Evolutionary conservation across 1,284 basidiomycete genomes (phyloP), one percentile per base, ranked within the genome.

Genomic region (Ganoderma lucidum): DNA sequence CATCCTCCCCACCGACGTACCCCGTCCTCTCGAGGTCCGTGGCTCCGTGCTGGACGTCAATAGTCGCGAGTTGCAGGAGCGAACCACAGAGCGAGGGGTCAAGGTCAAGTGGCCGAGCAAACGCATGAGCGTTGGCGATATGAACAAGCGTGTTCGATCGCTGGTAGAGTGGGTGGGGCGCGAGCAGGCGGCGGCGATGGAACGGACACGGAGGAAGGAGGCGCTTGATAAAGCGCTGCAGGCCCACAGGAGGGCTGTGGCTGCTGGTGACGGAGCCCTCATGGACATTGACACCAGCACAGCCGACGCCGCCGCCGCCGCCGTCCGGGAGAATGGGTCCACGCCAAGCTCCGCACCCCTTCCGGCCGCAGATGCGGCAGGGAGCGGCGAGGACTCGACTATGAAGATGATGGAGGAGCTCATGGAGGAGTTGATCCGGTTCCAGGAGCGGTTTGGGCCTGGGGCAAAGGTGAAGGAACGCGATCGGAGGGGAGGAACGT

Each of bases 31-130:
- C 48, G 89, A 93, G 76, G 90, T 97, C 53, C 88, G 89, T 67
- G 84, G 82, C 61, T 80, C 83, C 3, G 78, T 78, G 9, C 80
- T 70, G 73, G 82, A 70, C 68, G 75, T 70, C 75, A 81, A 55
- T 66, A 82, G 84, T 71, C 78, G 80, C 71, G 82, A 83, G 71
- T 79, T 79, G n/a, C 69, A 85, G 28, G 90, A 91, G 68, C 82
- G 84, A 72, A 89, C 87, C 9, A 86, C 90, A 74, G 97, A 98
- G 80, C 87, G 95, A 53, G 94, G 96, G 1, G 95, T 96, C 32
- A 94, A 96, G 79, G 93, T 98, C 68, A 94, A 95, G 75, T 99
- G 96, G 91, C 97, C 97, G 0, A 89, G 90, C 72, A 97, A 98
- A 80, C 88, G 97, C 64, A 96, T 93, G 88, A 98, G 96, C 74